A percentile compares a stretch with the other conserved stretches of the same genome.
Conservation (phyloP, 768 basidiomycete species). For the Tylopilus plumbeoviolaceoides region DNA sequence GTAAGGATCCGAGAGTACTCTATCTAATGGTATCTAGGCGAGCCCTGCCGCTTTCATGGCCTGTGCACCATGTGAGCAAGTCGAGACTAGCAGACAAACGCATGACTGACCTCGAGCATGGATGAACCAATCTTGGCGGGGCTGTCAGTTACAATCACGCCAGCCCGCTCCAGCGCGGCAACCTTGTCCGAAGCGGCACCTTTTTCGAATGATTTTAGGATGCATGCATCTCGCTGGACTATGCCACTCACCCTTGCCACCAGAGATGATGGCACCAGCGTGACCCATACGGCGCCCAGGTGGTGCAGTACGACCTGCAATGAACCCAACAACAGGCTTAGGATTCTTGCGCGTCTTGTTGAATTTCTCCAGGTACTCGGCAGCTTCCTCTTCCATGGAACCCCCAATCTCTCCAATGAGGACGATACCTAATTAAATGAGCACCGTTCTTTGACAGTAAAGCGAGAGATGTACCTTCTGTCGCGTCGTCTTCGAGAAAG, state of each 20-base stretch:
- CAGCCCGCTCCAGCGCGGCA: constrained; percentile 82
- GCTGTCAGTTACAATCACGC: constrained; percentile 89
- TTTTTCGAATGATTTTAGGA: constrained; percentile 24
- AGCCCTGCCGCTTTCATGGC: constrained; percentile 78
- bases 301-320: constrained; percentile 96
- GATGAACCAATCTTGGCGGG: constrained; percentile 91
- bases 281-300: constrained; percentile 98
- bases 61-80: constrained; percentile 34
- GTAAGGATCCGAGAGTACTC: constrained; percentile 23
- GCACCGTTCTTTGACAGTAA: neutral
- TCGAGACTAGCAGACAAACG: neutral
- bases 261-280: constrained; percentile 96
- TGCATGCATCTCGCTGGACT: neutral
- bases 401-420: constrained; percentile 99
- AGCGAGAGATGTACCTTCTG: constrained; percentile 59
- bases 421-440: constrained; percentile 68
- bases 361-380: constrained; percentile 89
- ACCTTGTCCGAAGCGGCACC: constrained; percentile 95
- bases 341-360: constrained; percentile 84
- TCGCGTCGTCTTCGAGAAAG: constrained; percentile 91
- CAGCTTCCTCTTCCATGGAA: constrained; percentile 99
- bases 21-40: constrained; percentile 37
- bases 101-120: constrained; percentile 75
- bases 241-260: constrained; percentile 76
- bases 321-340: constrained; percentile 97